These are phyloP conservation scores for Blastobotrys malaysiensis DNA, from an alignment of 1,139 yeast species.

Conservation along the genomic window DNA sequence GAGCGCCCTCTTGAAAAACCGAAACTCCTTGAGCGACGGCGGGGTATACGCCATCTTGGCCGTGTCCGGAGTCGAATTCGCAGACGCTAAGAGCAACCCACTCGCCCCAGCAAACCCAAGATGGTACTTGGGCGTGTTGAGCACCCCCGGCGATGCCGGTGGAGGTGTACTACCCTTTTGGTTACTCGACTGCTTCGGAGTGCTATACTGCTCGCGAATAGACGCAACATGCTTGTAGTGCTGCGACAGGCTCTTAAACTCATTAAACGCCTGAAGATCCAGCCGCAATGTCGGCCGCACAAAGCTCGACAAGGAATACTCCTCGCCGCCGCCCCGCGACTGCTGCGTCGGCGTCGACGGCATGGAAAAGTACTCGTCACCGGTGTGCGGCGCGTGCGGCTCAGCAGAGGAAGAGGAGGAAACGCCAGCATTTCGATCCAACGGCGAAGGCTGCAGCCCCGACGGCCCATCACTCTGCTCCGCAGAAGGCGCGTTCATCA, in stretches of 20 bases:
- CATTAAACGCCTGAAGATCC: constrained; percentile 16
- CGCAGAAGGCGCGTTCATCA: not conserved
- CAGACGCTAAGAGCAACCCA: not conserved
- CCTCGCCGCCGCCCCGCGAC: not conserved
- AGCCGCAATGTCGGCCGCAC: constrained; percentile 21
- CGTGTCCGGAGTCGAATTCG: not conserved
- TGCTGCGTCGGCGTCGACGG: constrained; percentile 2
- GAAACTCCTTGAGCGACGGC: constrained; percentile 44
- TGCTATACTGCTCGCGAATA: not conserved
- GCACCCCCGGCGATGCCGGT: constrained; percentile 14
- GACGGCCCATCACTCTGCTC: not conserved
- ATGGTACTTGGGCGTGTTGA: not conserved
- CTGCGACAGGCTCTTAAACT: constrained; percentile 11
- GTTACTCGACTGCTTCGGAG: constrained; percentile 3
- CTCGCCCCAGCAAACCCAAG: not conserved
- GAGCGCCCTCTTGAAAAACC: constrained; percentile 60
- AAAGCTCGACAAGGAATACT: constrained; percentile 8
- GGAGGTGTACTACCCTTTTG: constrained; percentile 3
- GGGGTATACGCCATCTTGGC: constrained; percentile 9
- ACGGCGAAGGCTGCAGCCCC: constrained; percentile 7
- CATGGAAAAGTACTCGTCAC: not conserved
- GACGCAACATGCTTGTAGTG: constrained; percentile 11
- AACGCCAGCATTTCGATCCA: not conserved
- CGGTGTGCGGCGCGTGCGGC: no score
- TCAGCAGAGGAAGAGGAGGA: no score